Percentiles rank a stretch among this genome's conserved stretches.
phyloP scores from a whole-genome alignment of 2,329 filamentous ascomycete genomes.

The Botrytis aclada region DNA sequence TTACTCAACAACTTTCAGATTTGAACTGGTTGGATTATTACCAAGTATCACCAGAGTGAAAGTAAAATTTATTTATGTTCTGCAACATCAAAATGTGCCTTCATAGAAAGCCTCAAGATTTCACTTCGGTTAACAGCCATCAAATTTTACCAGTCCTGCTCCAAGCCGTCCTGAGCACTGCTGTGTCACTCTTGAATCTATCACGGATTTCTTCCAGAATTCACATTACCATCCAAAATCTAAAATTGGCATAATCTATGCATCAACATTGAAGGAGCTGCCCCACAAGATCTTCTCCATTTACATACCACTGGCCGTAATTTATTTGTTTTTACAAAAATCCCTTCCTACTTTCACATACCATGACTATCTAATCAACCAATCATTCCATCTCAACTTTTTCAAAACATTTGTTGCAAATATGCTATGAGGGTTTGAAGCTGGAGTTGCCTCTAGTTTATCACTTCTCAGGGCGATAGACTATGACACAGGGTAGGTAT shows the following conservation, averaged over 20 bases:
- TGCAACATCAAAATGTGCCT: neutral
- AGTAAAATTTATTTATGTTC: neutral
- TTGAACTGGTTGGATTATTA: constrained; percentile 16
- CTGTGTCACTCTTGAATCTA: neutral
- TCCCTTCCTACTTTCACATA: neutral
- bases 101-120: neutral
- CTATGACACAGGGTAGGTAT: neutral
- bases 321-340: neutral
- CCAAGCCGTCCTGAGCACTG: neutral
- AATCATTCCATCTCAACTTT: neutral
- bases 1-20: constrained; percentile 13
- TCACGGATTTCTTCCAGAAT: neutral
- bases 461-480: neutral
- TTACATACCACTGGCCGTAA: neutral
- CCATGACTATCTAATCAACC: neutral
- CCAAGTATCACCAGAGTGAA: constrained; percentile 4
- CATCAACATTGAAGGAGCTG: neutral
- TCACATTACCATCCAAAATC: neutral
- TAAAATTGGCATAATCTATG: neutral
- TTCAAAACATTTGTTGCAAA: neutral
- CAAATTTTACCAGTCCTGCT: neutral
- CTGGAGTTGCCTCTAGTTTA: neutral
- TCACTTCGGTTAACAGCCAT: neutral
- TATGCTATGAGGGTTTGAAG: neutral
- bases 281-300: neutral